Base-by-base conservation (phyloP, 2,329 filamentous ascomycete genomes). In the Ilyonectria mors-panacis region DNA sequence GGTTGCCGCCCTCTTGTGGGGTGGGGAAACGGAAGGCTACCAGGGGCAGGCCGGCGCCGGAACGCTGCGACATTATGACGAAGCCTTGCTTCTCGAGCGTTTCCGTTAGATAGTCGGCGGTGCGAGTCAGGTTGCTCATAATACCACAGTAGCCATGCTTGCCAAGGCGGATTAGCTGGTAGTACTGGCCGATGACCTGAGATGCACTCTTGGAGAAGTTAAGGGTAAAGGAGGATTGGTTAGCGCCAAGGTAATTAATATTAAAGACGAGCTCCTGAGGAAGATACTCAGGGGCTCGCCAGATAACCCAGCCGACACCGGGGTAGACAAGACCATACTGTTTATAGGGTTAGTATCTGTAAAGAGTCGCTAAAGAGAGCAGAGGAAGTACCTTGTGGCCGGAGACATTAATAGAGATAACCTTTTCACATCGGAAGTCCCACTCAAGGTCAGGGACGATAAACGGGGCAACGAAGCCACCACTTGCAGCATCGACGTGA, bases 151-250 rank as follows among this genome's bases (percentile, higher is more conserved):
- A 98, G 55, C 95, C 95, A 70, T 92, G 91, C 87, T 97, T 97
- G 67, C 95, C 95, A 4, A 98, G 90, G 30, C 95, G 93, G 79
- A 98, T 97, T 78, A 98, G 88, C 83, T 98, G 95, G 85, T 98
- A 98, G 85, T 98, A 98, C 83, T 98, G 95, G 33, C 94, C 95
- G 69, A 98, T 97, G 77, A 98, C 93, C 79, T 98, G 95, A 6
- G 92, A 94, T 12, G 95, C 95, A 63, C 95, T 94, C 81, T 97
- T 97, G 78, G 93, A 97, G 86, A 98, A 98, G 86, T 98, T 98
- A 67, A 98, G 90, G 0, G 95, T 98, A 84, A 98, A 98, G 3
- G 94, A 97, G 2, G 94, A 92, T 80, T 98, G 95, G 78, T 98
- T 94, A 12, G 95, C 95, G 56, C 95, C 95, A 6, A 98, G 92